Base-by-base conservation (phyloP, 345 rosid genomes). In the Moricandia moricandioides region DNA sequence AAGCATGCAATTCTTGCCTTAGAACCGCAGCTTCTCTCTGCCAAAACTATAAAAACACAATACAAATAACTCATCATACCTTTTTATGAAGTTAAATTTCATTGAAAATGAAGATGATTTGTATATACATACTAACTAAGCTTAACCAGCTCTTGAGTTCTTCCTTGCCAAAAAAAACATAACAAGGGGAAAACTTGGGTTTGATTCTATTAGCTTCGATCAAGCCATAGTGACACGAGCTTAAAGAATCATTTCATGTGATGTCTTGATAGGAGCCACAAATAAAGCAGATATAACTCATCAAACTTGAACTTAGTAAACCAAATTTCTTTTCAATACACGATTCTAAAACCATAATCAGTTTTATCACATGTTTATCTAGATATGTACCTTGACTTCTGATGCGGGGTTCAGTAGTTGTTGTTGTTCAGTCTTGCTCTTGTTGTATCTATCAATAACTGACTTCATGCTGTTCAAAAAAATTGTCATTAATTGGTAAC, bases 361-460 rank as follows among this genome's bases (percentile, higher is more conserved):
- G 4, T 16, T 8, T 13, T 24, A 65, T 58, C 16, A 43, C 29
- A 33, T 40, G 16, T 17, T 39, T 57, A 11, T 64, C 18, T 55
- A 45, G 52, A 62, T 59, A 40, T 55, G 66, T 56, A 89, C 97
- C 91, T 91, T 87, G 71, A 81, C 83, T 82, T 89, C 93, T 27
- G 91, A 84, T 68, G 82, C 59, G 14, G 90, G 87, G 82, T 81
- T 86, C 67, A 72, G 54, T 62, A 81, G 34, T 65, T 86, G 91
- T 67, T 84, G 85, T 16, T 82, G 85, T 49, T 85, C 96, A 62
- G 84, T 87, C 84, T 87, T 91, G 76, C 73, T 66, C 68, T 67
- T 83, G 82, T 73, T 86, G 78, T 87, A 91, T 72, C 89, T 81
- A 43, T 91, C 97, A 33, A 88, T 81, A 62, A 84, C 72, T 31